A percentile compares a stretch with the other conserved stretches of the same genome.
Evolutionary conservation across 495 filamentous ascomycete genomes (phyloP).

Genomic region (Neurospora sp.): DNA sequence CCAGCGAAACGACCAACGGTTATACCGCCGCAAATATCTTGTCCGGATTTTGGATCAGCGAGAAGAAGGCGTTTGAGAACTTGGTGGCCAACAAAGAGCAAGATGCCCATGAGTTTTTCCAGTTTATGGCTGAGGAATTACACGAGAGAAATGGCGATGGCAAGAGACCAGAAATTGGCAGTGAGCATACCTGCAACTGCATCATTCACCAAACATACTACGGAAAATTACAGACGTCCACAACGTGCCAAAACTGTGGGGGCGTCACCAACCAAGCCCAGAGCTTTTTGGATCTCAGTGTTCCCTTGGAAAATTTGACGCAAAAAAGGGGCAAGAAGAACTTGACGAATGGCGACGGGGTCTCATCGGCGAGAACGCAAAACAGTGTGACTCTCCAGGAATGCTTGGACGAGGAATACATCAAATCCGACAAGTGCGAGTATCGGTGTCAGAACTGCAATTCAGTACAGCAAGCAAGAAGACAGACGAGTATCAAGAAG

Average conservation of each 20-base stretch:
- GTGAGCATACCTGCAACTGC: conserved; percentile 62
- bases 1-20: conserved; percentile 66
- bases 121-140: conserved; percentile 80
- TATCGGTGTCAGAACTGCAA: conserved; percentile 74
- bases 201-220: conserved; percentile 86
- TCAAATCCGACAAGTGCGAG: conserved; percentile 62
- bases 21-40: conserved; percentile 78
- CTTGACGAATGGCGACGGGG: conserved; percentile 23
- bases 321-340: conserved; percentile 41
- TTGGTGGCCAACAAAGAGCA: conserved; percentile 87
- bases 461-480: conserved; percentile 60
- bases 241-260: conserved; percentile 75
- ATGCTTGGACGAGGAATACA: conserved; percentile 73
- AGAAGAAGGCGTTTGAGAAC: conserved; percentile 49
- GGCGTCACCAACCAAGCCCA: conserved; percentile 70
- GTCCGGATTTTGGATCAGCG: conserved; percentile 66
- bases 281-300: conserved; percentile 75
- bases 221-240: conserved; percentile 74
- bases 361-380: conserved; percentile 3
- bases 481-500: conserved; percentile 68
- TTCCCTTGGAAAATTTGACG: conserved; percentile 58
- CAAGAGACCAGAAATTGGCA: conserved; percentile 41
- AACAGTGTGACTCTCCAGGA: conserved; percentile 49
- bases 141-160: conserved; percentile 58
- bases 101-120: conserved; percentile 92